These are phyloP conservation scores for Coemansia sp. DNA, from an alignment of 192 early-diverging fungal species.

Conservation along the genomic window DNA sequence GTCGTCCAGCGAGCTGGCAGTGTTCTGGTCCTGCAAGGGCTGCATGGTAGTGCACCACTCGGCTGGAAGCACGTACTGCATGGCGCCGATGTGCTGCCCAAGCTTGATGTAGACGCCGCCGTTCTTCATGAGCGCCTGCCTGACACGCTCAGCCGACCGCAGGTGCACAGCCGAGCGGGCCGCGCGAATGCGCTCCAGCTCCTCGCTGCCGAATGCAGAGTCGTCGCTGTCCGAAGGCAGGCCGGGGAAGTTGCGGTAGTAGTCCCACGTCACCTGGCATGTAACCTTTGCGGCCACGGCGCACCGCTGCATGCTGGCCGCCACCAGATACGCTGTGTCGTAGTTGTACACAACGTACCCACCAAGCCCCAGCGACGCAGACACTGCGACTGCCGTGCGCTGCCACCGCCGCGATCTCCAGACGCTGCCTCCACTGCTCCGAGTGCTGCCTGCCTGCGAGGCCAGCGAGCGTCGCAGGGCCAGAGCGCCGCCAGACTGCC, in stretches of 20 bases:
- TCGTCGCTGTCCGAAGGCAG: conserved; percentile 19
- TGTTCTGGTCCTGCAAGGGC: conserved; percentile 76
- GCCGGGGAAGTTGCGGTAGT: conserved; percentile 46
- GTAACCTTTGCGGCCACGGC: conserved; percentile 35
- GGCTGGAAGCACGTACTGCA: conserved; percentile 79
- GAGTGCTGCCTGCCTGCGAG: background rate
- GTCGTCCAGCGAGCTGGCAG: conserved; percentile 66
- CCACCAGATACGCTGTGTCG: conserved; percentile 41
- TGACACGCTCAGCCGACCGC: conserved; percentile 63
- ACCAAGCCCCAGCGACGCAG: background rate
- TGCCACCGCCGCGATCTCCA: conserved; percentile 13
- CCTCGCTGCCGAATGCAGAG: conserved; percentile 2
- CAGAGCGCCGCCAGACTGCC: background rate
- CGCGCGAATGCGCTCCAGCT: conserved; percentile 16
- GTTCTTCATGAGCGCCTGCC: conserved; percentile 57
- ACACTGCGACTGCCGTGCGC: conserved; percentile 2
- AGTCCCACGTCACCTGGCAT: conserved; percentile 42
- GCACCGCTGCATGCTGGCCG: conserved; percentile 25
- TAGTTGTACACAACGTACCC: conserved; percentile 31
- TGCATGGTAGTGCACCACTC: conserved; percentile 89
- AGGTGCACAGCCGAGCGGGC: conserved; percentile 55
- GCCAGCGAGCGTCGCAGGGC: background rate
- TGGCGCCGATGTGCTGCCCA: conserved; percentile 79
- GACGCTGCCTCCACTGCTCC: background rate
- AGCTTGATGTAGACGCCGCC: conserved; percentile 88